Percentiles rank a stretch among this genome's conserved stretches.
Evolutionary conservation across 2,329 filamentous ascomycete species (phyloP).

Genomic region (Pseudogymnoascus sp.): DNA sequence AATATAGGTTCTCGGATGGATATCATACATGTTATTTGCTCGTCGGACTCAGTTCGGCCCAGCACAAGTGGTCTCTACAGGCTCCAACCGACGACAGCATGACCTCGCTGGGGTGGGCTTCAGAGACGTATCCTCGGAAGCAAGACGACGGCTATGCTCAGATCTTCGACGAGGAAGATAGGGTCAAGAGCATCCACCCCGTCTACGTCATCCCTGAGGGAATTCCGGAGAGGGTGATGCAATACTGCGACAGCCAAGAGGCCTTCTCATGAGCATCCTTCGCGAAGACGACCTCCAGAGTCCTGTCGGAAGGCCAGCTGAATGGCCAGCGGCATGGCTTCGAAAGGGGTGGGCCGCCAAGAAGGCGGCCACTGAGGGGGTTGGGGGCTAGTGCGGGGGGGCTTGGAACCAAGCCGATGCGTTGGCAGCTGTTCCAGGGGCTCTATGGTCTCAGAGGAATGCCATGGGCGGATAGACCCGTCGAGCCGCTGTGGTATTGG

Average conservation of each 20-base stretch:
- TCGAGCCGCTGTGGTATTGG: slow-evolving; percentile 8
- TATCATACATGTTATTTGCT: slow-evolving; percentile 94
- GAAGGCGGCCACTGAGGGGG: slow-evolving; percentile 7
- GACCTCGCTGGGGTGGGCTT: slow-evolving; percentile 32
- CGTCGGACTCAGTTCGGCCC: slow-evolving; percentile 73
- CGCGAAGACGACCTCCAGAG: neutral
- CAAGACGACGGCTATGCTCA: slow-evolving; percentile 42
- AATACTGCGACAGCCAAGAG: slow-evolving; percentile 25
- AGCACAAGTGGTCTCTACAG: slow-evolving; percentile 56
- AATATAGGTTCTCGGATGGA: slow-evolving; percentile 63
- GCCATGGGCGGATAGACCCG: slow-evolving; percentile 4
- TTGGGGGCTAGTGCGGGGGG: neutral
- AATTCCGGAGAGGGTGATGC: slow-evolving; percentile 24
- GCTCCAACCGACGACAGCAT: slow-evolving; percentile 21
- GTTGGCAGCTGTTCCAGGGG: slow-evolving; percentile 5
- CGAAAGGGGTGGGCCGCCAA: slow-evolving; percentile 6
- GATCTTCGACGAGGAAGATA: slow-evolving; percentile 64
- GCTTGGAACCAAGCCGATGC: slow-evolving; percentile 2
- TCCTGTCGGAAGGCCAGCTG: neutral
- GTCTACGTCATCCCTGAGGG: slow-evolving; percentile 76
- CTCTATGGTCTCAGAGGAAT: neutral
- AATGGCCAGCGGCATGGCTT: neutral
- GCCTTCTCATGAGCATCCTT: slow-evolving; percentile 19
- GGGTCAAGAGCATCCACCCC: slow-evolving; percentile 67
- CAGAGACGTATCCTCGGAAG: slow-evolving; percentile 34